phyloP scores from a whole-genome alignment of 1,139 yeast species.

The Taiozyma sp. region DNA sequence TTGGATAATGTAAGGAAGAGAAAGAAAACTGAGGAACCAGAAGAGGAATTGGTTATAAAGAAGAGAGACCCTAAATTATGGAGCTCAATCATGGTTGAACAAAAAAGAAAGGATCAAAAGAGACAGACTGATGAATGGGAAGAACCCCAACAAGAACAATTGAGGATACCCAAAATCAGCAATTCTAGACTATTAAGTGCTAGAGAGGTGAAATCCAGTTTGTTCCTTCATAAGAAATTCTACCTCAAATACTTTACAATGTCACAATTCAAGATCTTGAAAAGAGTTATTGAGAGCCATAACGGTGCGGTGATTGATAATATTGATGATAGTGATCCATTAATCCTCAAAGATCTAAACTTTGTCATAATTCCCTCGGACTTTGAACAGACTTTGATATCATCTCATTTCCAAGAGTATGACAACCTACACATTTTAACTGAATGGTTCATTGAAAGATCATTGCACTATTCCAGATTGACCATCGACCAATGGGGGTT shows the following conservation, averaged over 20 bases:
- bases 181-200: slow-evolving; percentile 2
- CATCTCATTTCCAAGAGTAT: slow-evolving; percentile 6
- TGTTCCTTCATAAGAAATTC: slow-evolving; percentile 36
- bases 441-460: slow-evolving; percentile 85
- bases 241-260: slow-evolving; percentile 35
- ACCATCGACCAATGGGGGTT: slow-evolving; percentile 67
- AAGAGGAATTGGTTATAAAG: slow-evolving; percentile 23
- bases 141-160: slow-evolving; percentile 10
- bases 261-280: slow-evolving; percentile 30
- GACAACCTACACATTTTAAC: slow-evolving; percentile 33
- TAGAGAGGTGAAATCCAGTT: neutral
- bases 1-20: slow-evolving; percentile 21
- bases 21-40: slow-evolving; percentile 12
- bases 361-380: slow-evolving; percentile 20
- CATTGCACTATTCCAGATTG: slow-evolving; percentile 54
- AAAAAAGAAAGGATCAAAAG: slow-evolving; percentile 5
- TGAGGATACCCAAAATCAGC: neutral
- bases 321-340: neutral
- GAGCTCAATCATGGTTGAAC: slow-evolving; percentile 44
- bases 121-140: slow-evolving; percentile 17
- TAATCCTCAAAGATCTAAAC: neutral
- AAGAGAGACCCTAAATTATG: slow-evolving; percentile 32
- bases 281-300: slow-evolving; percentile 35
- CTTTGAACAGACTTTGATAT: slow-evolving; percentile 11
- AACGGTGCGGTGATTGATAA: slow-evolving; percentile 33